Conservation (phyloP, 768 basidiomycete species). For the Lentinus tigrinus region DNA sequence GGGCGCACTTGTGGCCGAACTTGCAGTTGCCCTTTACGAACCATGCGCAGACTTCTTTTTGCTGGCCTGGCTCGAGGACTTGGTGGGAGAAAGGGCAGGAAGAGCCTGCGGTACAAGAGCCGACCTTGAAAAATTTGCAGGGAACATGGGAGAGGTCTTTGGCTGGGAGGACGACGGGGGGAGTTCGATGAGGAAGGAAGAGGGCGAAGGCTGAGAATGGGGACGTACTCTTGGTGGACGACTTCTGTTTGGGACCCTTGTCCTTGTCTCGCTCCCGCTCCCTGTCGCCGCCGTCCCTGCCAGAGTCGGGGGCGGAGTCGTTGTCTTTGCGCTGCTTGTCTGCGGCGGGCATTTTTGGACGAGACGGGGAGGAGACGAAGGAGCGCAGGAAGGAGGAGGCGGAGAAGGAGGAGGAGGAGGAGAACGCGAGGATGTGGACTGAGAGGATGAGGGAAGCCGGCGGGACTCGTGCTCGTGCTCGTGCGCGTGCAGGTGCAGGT, state of each 20-base stretch:
- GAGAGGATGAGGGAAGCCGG: not conserved
- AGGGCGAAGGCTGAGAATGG: not conserved
- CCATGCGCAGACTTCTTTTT: slow-evolving; percentile 85
- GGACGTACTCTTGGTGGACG: slow-evolving; percentile 23
- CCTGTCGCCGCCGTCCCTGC: slow-evolving; percentile 15
- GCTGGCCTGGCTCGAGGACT: slow-evolving; percentile 67
- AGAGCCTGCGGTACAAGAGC: slow-evolving; percentile 89
- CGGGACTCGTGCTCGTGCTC: no score
- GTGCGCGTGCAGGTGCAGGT: not conserved
- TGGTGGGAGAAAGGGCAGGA: slow-evolving; percentile 95
- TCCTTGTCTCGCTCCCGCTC: slow-evolving; percentile 20
- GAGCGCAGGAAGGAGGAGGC: not conserved
- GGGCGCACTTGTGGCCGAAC: slow-evolving; percentile 81
- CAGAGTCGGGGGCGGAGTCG: slow-evolving; percentile 11
- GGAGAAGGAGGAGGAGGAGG: not conserved
- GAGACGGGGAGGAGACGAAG: not conserved
- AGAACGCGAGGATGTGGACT: not conserved
- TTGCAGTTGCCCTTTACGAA: slow-evolving; percentile 92
- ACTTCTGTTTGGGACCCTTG: slow-evolving; percentile 20
- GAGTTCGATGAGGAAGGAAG: not conserved
- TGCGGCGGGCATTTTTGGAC: slow-evolving; percentile 16
- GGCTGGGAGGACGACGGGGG: slow-evolving; percentile 37
- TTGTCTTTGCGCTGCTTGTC: slow-evolving; percentile 18
- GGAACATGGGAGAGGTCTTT: slow-evolving; percentile 95
- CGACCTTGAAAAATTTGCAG: slow-evolving; percentile 96